Evolutionary conservation across 164 flowering plant genomes (phyloP), one percentile per base, ranked within the genome.

Genomic region (Piper betle): DNA sequence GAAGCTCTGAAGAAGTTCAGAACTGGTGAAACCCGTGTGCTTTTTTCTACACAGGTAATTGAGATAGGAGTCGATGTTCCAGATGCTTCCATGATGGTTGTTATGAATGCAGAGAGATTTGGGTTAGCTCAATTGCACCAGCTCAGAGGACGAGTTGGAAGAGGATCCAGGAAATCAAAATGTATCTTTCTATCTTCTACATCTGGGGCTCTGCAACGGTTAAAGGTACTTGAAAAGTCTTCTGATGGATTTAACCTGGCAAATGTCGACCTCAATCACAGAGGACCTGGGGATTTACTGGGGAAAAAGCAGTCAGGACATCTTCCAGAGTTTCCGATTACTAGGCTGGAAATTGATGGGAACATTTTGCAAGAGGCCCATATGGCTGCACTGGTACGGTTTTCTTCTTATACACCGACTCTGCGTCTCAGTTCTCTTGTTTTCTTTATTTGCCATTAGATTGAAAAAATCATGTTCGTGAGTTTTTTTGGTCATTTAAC

Each of bases 51-150:
- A 37, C 97, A 89, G 76, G 96, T 89, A 53, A 79, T 92, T 73
- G 98, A 92, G 78, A 78, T 86, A 52, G 98, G 98, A n/a, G 93
- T 89, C 39, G 97, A 92, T 75, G 87, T 92, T 48, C 97, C 98
- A 37, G 96, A 89, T 73, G 98, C 98, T 53, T 84, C 98, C 39
- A 80, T 87, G 91, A 87, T 92, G 96, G 88, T 92, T 70, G 94
- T 92, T 17, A 89, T 92, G 97, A 92, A 92, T 81, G 89, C 96
- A 39, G 98, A 92, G 76, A 83, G 98, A 72, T 87, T 89, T 76
- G 98, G 98, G 62, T 80, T 89, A 42, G 96, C 98, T 64, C 98
- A 92, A 62, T 70, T 92, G 43, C 98, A 92, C 77, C 96, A 92
- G 72, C 84, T 89, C 56, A 78, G 98, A 68, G 98, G 98, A 61